Evolutionary conservation across 1,284 basidiomycete genomes (phyloP), one percentile per base, ranked within the genome.

Genomic region (Microbotryum violaceum): DNA sequence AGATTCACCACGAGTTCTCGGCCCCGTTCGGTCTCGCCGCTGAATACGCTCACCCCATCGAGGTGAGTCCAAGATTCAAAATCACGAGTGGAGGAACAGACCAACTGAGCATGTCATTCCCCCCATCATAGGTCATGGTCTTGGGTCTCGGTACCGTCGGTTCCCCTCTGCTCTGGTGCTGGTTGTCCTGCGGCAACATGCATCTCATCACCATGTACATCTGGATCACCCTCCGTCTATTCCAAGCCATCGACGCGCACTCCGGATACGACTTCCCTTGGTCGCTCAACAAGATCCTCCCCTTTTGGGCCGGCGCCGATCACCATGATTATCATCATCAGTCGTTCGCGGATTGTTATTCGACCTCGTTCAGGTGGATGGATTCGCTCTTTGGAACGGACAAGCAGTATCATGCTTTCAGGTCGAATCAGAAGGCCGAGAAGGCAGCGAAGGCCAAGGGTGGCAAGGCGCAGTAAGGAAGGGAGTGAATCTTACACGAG

Each of bases 281-380:
- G 91, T 94, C 90, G n/a, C 81, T 98, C 65, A 87, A 92, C 72
- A 86, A 94, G 80, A 86, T 91, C 73, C 64, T 98, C 33, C 94
- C 94, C 4, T 91, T 97, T 83, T 98, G 94, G 94, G 91, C 91
- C 27, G 94, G 96, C 55, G 96, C 94, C 0, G 96, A 98, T 80
- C 93, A 97, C 69, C 70, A 75, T 66, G 74, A 76, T 67, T 74
- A 75, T 67, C 70, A 71, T 70, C 72, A 71, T 25, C 47, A 12
- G 2, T 52, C 65, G 31, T 73, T 73, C 64, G 48, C 51, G 16
- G 69, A 71, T n/a, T 71, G 70, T 64, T 73, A 70, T 61, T 68
- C 68, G 21, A 67, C 70, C 20, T 69, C 66, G 5, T 69, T 73
- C 59, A 60, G 71, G 21, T 54, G 61, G 51, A 62, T 67, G 61